These are phyloP conservation scores for Didymella keratinophila DNA, from an alignment of 2,329 filamentous ascomycete genomes.

Conservation along the genomic window DNA sequence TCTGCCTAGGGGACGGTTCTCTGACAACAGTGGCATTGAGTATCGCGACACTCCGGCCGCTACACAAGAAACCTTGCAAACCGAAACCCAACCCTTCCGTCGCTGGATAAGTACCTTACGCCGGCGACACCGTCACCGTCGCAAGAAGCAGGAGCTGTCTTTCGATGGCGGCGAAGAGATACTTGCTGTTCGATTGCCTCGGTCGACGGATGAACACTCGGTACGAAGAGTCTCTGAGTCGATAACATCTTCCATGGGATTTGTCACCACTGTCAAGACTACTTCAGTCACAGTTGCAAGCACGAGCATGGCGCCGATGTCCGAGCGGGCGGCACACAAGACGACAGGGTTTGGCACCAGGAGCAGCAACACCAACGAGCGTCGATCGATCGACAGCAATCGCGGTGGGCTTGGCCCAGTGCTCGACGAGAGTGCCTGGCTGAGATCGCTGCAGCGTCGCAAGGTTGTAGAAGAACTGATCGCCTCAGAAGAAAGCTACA, in stretches of 20 bases:
- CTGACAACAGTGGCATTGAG: constrained; percentile 30
- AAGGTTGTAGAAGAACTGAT: constrained; percentile 86
- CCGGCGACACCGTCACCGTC: constrained; percentile 57
- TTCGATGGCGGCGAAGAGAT: constrained; percentile 39
- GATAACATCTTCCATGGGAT: constrained; percentile 78
- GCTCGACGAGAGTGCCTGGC: constrained; percentile 73
- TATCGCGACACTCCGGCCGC: constrained; percentile 12
- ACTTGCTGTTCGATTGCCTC: constrained; percentile 19
- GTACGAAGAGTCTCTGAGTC: constrained; percentile 58
- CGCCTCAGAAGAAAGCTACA: constrained; percentile 85
- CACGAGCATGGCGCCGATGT: constrained; percentile 71
- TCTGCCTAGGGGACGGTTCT: constrained; percentile 32
- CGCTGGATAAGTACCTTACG: constrained; percentile 78
- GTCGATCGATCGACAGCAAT: constrained; percentile 67
- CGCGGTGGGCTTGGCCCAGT: constrained; percentile 54
- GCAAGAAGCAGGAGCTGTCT: constrained; percentile 50
- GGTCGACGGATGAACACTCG: constrained; percentile 22
- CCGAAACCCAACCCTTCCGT: constrained; percentile 63
- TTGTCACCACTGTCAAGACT: constrained; percentile 82
- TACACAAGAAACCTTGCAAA: background rate
- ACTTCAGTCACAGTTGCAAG: constrained; percentile 80
- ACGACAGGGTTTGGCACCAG: constrained; percentile 67
- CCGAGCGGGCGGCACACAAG: constrained; percentile 65
- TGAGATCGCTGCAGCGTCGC: constrained; percentile 76
- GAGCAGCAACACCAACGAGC: constrained; percentile 66